Evolutionary conservation across 257 asterid species (phyloP).

Genomic region (Petrea volubilis): DNA sequence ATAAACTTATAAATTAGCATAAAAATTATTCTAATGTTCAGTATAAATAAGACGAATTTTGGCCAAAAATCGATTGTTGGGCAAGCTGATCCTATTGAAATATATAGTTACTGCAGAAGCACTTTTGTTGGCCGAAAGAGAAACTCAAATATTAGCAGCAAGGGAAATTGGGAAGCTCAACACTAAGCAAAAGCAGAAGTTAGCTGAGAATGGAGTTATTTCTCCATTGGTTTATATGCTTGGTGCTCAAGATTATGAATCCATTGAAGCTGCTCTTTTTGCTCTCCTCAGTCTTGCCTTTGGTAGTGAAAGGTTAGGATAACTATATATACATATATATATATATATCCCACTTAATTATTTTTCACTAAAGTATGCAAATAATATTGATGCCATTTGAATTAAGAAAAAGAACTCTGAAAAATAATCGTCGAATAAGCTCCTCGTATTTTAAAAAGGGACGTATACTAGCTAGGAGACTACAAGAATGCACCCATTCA

Average conservation of each 20-base stretch:
- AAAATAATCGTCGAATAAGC: too few species aligned
- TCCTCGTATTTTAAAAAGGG: too few species aligned
- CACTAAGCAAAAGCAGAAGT: slow-evolving; percentile 45
- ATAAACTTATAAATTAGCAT: too few species aligned
- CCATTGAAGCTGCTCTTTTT: slow-evolving; percentile 59
- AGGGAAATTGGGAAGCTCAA: slow-evolving; percentile 43
- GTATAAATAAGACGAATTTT: too few species aligned
- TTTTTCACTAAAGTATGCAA: too few species aligned
- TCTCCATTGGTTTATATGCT: slow-evolving; percentile 60
- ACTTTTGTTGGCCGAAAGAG: slow-evolving; percentile 49
- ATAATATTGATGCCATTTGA: too few species aligned
- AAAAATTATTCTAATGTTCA: too few species aligned
- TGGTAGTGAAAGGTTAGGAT: slow-evolving; percentile 67
- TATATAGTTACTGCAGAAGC: slow-evolving; percentile 52
- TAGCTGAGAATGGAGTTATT: slow-evolving; percentile 47
- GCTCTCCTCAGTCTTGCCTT: slow-evolving; percentile 65
- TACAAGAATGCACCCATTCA: too few species aligned
- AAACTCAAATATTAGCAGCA: slow-evolving; percentile 53
- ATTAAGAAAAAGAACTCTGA: too few species aligned
- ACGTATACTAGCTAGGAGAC: too few species aligned
- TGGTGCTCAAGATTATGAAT: slow-evolving; percentile 41
- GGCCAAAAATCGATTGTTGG: too few species aligned
- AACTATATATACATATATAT: neutral
- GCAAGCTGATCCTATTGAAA: slow-evolving; percentile 42
- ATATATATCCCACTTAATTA: too few species aligned